These are phyloP conservation scores for Larix sibirica DNA, from an alignment of 83 land plant genomes.

Conservation along the genomic window DNA sequence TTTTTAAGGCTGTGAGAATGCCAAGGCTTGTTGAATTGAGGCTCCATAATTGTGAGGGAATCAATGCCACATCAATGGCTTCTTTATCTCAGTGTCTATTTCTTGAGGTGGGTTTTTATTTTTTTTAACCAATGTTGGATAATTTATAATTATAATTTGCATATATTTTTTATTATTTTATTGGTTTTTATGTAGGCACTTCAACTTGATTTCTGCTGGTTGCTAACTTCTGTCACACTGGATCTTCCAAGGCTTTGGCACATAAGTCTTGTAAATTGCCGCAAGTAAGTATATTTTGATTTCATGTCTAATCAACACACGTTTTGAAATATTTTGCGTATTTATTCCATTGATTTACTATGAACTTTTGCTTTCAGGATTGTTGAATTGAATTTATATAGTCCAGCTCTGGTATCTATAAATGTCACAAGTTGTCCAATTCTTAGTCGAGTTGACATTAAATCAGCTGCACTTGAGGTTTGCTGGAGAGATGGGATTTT, in stretches of 20 bases:
- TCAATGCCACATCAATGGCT: conserved; percentile 53
- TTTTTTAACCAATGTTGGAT: neutral
- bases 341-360: neutral
- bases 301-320: neutral
- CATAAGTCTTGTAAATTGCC: conserved; percentile 42
- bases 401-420: conserved; percentile 35
- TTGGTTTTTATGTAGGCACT: conserved; percentile 27
- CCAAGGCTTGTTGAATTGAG: conserved; percentile 40
- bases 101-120: conserved; percentile 38
- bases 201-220: conserved; percentile 46
- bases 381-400: conserved; percentile 45
- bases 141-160: neutral
- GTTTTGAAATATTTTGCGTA: neutral
- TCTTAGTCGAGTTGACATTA: conserved; percentile 41
- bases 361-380: conserved; percentile 32
- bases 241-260: conserved; percentile 40
- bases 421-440: conserved; percentile 38
- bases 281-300: conserved; percentile 31
- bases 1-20: conserved; percentile 50
- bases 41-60: conserved; percentile 52
- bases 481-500: neutral
- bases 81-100: conserved; percentile 45
- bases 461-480: conserved; percentile 42
- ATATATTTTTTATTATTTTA: neutral
- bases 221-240: conserved; percentile 43